Evolutionary conservation across 2,329 filamentous ascomycete genomes (phyloP), one percentile per base, ranked within the genome.

Genomic region (Aplosporella prunicola): DNA sequence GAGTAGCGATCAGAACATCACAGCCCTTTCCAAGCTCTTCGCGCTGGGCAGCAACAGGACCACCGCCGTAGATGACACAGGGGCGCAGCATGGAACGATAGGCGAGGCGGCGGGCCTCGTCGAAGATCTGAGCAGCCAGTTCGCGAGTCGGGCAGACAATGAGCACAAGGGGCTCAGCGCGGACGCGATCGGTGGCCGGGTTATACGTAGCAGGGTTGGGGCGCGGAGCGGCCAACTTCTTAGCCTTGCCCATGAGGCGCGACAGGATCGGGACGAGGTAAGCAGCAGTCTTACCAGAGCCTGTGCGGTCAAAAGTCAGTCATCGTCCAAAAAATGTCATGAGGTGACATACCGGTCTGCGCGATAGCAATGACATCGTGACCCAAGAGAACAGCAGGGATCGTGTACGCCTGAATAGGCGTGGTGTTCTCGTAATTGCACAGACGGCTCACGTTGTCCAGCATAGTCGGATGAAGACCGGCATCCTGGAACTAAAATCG

Each of bases 41-140:
- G 4, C 79, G 67, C 60, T 95, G 86, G 9, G 80, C 72, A 2
- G 61, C 58, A n/a, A 76, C 52, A 0, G 85, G 83, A 5, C 78
- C 78, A 45, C 91, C 91, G 33, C 91, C 91, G 48, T 96, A 98
- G 20, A 82, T 69, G 28, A 93, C 86, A 48, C 82, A 87, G 16
- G 91, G 89, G 26, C 91, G 86, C 41, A 98, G 71, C 85, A 93
- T 94, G 3, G 84, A 87, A 1, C 91, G 80, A 52, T 98, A 98
- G 57, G 87, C 95, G 32, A 96, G 76, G 49, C 89, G 86, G 44
- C 91, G 82, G 17, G 85, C 80, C 57, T 96, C 89, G 45, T 94
- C 86, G 62, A 94, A 96, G 48, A 96, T 94, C 55, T 98, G 91
- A 2, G 87, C 82, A 0, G 87, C 86, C 5, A 98, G 65, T 67